Evolutionary conservation across 305 asterid species (phyloP), one percentile per base, ranked within the genome.

Genomic region (Fraxinus xanthoxyloides): DNA sequence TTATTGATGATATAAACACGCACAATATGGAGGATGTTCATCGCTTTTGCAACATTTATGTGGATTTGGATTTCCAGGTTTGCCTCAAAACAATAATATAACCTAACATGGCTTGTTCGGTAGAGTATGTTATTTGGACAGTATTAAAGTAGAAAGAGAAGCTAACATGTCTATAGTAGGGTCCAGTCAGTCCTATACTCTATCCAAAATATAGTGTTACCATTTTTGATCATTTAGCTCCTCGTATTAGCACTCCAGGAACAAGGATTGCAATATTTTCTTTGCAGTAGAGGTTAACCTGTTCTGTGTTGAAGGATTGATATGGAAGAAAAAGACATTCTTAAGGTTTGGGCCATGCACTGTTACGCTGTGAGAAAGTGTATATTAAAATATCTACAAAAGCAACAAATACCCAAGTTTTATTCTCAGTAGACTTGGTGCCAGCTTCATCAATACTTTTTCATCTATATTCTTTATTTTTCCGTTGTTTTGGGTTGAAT

Each of bases 11-110:
- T 90, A 93, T 96, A 84, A 95, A 95, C 85, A 78, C 90, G 72
- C 90, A 88, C 86, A 93, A 86, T 78, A 84, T 54, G 59, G 99
- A 95, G 84, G 99, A 95, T 82, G 82, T 95, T 56, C 4, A 72
- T 78, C 98, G 99, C 56, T 94, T 95, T 88, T 94, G 98, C 91
- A 95, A 92, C 87, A 86, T 94, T 78, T 94, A 89, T 46, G 93
- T 84, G 72, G 94, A 95, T 61, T 90, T 90, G 87, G 90, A 91
- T 89, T 88, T 95, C 90, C 97, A 92, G 99, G 99, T 95, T 78
- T 78, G 82, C 80, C 81, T 30, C 77, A 76, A 43, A 48, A 65
- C 31, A 63, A 26, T 35, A 74, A 63, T 82, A 5, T 30, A 40
- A 17, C 79, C 82, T 73, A 46, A 54, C 63, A 69, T 80, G 24